Base-by-base conservation (phyloP, 495 filamentous ascomycete species). In the Hypomontagnella monticulosa region DNA sequence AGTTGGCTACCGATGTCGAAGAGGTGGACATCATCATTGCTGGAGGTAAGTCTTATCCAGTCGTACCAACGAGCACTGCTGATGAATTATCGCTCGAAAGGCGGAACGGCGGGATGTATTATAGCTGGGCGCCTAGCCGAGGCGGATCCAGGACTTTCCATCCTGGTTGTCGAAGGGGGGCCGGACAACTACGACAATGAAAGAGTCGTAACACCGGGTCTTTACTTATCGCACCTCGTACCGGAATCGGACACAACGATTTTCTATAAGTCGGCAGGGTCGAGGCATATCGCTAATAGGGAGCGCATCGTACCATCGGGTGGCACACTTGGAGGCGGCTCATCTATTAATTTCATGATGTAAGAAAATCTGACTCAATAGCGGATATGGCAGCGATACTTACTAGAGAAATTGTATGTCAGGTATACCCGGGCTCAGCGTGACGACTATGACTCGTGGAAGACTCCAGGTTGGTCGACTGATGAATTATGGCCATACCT, bases 341-440 rank as follows among this genome's bases (percentile, higher is more conserved):
- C 79, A 2, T 83, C 83, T 0, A 83, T 86, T 23, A 89, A 89
- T 67, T 83, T 85, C 52, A 83, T 87, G 81, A 82, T 83, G 78
- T 86, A 81, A 38, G 70, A 38, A 36, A 15, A n/a, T 9, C 23
- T 15, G 16, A 18, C 1, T n/a, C n/a, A n/a, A 16, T 32, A 15
- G 37, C 16, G 30, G 19, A 57, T 11, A 38, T 5, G 3, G 16
- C n/a, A 48, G 15, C 38, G 32, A 16, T 7, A 51, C 51, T 61
- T 10, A 66, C 16, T 2, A 11, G 0, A 18, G n/a, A 5, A 27
- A 19, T 11, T 30, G 14, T 27, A n/a, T 18, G 53, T 10, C 12
- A 74, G 61, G 73, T 79, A 78, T 57, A 69, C 54, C 20, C 71
- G 75, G 8, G 75, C 71, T 32, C 76, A 78, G 48, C 58, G 70